These are phyloP conservation scores for Stagonosporopsis rhizophila DNA, from an alignment of 2,329 filamentous ascomycete genomes.

Conservation along the genomic window DNA sequence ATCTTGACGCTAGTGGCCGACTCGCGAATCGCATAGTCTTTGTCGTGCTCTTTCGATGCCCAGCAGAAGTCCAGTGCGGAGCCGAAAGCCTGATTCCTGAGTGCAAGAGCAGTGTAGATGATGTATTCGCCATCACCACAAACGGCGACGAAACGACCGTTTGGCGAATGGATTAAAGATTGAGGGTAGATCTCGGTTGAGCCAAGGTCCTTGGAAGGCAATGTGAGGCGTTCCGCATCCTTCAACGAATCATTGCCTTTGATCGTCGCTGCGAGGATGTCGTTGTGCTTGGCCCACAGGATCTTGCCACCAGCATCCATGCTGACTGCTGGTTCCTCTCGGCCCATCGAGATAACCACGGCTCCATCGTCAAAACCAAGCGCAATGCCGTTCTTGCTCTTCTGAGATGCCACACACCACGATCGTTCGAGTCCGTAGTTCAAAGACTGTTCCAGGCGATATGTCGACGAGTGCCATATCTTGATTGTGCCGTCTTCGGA, in stretches of 20 bases:
- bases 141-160: conserved; percentile 85
- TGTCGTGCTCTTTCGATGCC: conserved; percentile 96
- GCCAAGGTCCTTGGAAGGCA: conserved; percentile 93
- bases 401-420: conserved; percentile 97
- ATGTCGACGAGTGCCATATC: conserved; percentile 98
- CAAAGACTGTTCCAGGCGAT: conserved; percentile 91
- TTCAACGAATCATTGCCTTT: conserved; percentile 89
- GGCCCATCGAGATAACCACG: conserved; percentile 95
- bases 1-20: conserved; percentile 94
- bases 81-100: conserved; percentile 97
- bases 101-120: conserved; percentile 95
- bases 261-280: conserved; percentile 93
- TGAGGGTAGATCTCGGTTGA: conserved; percentile 97
- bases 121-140: conserved; percentile 99
- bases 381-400: conserved; percentile 90
- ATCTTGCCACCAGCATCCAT: conserved; percentile 97
- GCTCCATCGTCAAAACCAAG: conserved; percentile 98
- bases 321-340: conserved; percentile 95
- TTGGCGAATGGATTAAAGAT: conserved; percentile 93
- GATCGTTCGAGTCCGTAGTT: conserved; percentile 96
- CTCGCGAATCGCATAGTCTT: conserved; percentile 97
- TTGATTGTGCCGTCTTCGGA: conserved; percentile 97
- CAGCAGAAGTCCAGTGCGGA: conserved; percentile 95
- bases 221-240: conserved; percentile 83
- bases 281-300: conserved; percentile 94